These are phyloP conservation scores for Friedmanniomyces endolithicus DNA, from an alignment of 495 filamentous ascomycete species.

Conservation along the genomic window DNA sequence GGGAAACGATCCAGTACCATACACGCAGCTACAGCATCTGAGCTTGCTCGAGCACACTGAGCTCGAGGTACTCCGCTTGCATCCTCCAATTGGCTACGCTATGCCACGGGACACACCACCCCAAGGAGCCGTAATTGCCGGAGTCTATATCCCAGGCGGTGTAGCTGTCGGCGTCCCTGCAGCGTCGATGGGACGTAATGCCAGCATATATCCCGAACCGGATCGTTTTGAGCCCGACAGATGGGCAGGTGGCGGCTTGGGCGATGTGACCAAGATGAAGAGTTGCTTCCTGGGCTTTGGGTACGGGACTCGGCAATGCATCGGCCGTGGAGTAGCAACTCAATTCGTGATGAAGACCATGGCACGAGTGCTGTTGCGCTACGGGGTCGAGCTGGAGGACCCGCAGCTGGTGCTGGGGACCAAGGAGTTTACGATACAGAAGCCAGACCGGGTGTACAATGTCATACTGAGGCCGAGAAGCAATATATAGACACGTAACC, in stretches of 20 bases:
- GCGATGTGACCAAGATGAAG: constrained; percentile 19
- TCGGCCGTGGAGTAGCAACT: constrained; percentile 17
- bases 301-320: constrained; percentile 17
- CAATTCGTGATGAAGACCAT: constrained; percentile 21
- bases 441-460: constrained; percentile 16
- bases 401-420: constrained; percentile 9
- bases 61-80: constrained; percentile 17
- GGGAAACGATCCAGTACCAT: constrained; percentile 8
- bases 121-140: constrained; percentile 12
- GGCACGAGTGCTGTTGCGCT: constrained; percentile 13
- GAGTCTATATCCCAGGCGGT: constrained; percentile 14
- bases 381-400: constrained; percentile 17
- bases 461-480: constrained; percentile 8
- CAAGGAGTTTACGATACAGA: constrained; percentile 21
- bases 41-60: constrained; percentile 18
- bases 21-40: constrained; percentile 13
- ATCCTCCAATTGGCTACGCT: constrained; percentile 14
- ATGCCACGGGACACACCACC: constrained; percentile 19
- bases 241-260: constrained; percentile 1
- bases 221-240: constrained; percentile 10
- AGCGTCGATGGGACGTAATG: constrained; percentile 14
- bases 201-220: constrained; percentile 12
- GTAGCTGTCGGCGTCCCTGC: constrained; percentile 16
- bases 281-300: constrained; percentile 20
- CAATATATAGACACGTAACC: background rate